Base-by-base conservation (phyloP, 2,329 filamentous ascomycete genomes). In the Aspergillaceae sp. region DNA sequence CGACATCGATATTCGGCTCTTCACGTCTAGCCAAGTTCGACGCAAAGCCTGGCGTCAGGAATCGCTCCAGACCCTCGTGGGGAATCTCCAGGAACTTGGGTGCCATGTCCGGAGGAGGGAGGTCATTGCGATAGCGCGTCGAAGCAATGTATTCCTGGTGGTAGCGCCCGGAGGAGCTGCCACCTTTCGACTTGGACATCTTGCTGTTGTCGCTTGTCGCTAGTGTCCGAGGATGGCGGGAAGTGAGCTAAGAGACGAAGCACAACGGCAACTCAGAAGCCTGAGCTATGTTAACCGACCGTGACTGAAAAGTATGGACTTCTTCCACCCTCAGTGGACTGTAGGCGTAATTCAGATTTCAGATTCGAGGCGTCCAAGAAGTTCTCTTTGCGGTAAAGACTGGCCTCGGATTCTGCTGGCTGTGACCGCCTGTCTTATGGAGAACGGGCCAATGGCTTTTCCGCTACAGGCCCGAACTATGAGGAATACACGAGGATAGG, bases 121-220 rank as follows among this genome's bases (percentile, higher is more conserved):
- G 82, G 57, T 88, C 84, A 80, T 98, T 98, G 61, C 88, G 89
- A 68, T 94, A 98, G 68, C 92, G 82, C 62, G 96, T 87, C 59
- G 90, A 86, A 53, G 90, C 91, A 64, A 98, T 95, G 71, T 96
- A 97, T 70, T 98, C 92, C 71, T 98, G 92, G 64, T 94, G 88
- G 59, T 80, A 82, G 50, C 65, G 58, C 53, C 65, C 66, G 27
- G 65, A 61, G 48, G 66, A 63, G 56, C 19, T 19, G 19, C 62
- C 60, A 42, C 56, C 54, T 47, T 69, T 69, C 3, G 63, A 58
- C 45, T 68, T 69, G 42, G 67, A 68, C 67, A 70, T 70, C 19
- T 43, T 40, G 41, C 32, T 30, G 40, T 42, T 34, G 30, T 26
- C 29, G 28, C 30, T 44, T 34, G 45, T 29, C 11, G 33, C 9